Base-by-base conservation (phyloP, 768 basidiomycete genomes). In the Boletales sp. region DNA sequence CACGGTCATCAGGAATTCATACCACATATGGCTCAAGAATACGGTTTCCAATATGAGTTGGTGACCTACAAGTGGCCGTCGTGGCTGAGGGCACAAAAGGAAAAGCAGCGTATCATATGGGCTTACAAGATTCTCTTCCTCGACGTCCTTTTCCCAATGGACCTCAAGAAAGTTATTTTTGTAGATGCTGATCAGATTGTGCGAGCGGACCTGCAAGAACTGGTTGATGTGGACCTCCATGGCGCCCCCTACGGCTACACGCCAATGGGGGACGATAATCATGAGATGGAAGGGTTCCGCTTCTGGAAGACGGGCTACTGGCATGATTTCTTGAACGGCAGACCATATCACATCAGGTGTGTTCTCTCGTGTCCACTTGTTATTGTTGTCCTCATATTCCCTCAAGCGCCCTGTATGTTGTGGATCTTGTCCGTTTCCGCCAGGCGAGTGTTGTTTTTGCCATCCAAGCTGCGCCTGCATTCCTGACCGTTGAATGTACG, bases 21-120 rank as follows among this genome's bases (percentile, higher is more conserved):
- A 46, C 95, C 94, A 0, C 88, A 92, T 60, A 82, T 95, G 61
- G 94, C 94, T 0, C 76, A 84, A 59, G 88, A 87, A 55, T 98
- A 98, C 61, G 81, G 82, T 36, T 99, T 98, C 78, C 82, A 94
- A 64, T 99, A 96, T 62, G 95, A 98, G 63, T 78, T 99, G 13
- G 90, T 99, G 48, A 99, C 96, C 0, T 99, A 98, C 75, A 96
- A 96, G 63, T 99, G 95, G 95, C 96, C 96, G 0, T 90, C 89
- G 2, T 99, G 95, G 95, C 78, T 99, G 5, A 87, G 93, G n/a
- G 82, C 82, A 13, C 96, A 98, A 65, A 93, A 86, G 51, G 96
- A 99, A 72, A 99, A 99, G 68, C 96, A 99, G 68, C 81, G 96
- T 10, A 87, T 95, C 49, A 99, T 99, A 58, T 98, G 96, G 96